Evolutionary conservation across 192 early-diverging fungal species (phyloP), one percentile per base, ranked within the genome.

Genomic region (Coemansia sp.): DNA sequence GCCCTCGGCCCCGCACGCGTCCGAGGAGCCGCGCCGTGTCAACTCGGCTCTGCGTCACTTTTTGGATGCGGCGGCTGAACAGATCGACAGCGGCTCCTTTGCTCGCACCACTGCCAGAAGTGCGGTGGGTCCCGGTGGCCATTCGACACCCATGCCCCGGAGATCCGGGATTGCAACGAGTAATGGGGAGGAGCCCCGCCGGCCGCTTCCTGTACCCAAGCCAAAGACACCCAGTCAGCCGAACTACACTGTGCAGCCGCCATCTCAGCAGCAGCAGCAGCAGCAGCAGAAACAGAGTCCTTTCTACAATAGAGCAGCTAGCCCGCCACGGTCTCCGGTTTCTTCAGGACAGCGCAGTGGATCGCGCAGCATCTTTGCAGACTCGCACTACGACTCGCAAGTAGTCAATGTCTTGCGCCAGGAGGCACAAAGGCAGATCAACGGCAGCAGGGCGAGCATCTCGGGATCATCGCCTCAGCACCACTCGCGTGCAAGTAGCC

Each of bases 371-470:
- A 77, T 83, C 20, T 83, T 83, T 51, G 66, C 76, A 5, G 72
- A 71, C 1, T 83, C 80, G 44, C 41, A 74, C 20, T 83, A 83
- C 56, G 80, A 83, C 30, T 55, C 80, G 21, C 73, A 83, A 36
- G 80, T 84, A 0, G 81, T 84, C 12, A 76, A 78, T 26, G 76
- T 77, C 15, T 59, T 84, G 63, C 77, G 81, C 10, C 73, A 76
- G 56, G 81, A 84, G 61, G 81, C 81, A 0, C 76, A 78, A 71
- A 69, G 81, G 7, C 81, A 78, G 67, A 84, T 84, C 62, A 76
- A 76, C 45, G 68, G 73, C 67, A 79, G 77, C 73, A 70, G 73
- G 55, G 39, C 51, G 15, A 83, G 69, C 44, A 65, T 77, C 11
- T 46, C 62, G 2, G 41, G 51, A n/a, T 62, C 74, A 24, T 16